Evolutionary conservation across 2,329 filamentous ascomycete genomes (phyloP).

Genomic region (Ilyonectria mors-panacis): DNA sequence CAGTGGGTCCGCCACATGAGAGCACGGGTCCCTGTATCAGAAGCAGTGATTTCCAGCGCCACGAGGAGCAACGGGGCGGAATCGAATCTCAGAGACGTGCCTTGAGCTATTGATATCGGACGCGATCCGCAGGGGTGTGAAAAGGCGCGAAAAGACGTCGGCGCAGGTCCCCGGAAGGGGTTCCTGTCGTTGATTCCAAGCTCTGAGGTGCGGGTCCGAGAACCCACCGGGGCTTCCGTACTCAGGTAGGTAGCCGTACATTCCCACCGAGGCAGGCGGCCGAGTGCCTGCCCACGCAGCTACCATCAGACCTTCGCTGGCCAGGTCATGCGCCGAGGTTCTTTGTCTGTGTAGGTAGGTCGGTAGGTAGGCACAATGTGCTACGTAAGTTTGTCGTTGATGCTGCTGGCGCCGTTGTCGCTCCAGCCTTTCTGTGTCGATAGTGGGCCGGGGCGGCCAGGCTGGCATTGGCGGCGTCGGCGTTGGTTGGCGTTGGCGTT

Average conservation of each 20-base stretch:
- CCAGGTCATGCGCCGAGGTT: too few species aligned
- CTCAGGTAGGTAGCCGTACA: slow-evolving; percentile 11
- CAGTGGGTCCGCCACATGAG: slow-evolving; percentile 51
- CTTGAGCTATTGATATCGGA: background rate
- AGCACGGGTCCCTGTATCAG: slow-evolving; percentile 44
- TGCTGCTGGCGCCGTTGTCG: slow-evolving; percentile 22
- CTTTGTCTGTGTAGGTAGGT: slow-evolving; percentile 24
- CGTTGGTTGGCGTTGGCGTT: slow-evolving; percentile 16
- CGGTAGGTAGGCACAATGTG: slow-evolving; percentile 15
- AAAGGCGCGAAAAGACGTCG: background rate
- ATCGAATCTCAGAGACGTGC: slow-evolving; percentile 14
- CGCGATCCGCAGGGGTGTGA: background rate
- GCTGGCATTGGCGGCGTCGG: slow-evolving; percentile 27
- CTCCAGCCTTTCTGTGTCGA: slow-evolving; percentile 23
- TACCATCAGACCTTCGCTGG: too few species aligned
- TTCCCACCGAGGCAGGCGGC: slow-evolving; percentile 19
- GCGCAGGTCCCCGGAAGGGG: background rate
- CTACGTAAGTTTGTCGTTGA: background rate
- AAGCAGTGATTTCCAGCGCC: slow-evolving; percentile 36
- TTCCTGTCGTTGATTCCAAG: slow-evolving; percentile 23
- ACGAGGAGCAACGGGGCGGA: slow-evolving; percentile 31
- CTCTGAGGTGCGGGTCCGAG: slow-evolving; percentile 41
- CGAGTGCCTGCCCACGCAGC: slow-evolving; percentile 10
- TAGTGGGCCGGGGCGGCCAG: slow-evolving; percentile 22
- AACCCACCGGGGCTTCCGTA: slow-evolving; percentile 42